Base-by-base conservation (phyloP, 805 yeast species). In the Saturnispora ahearnii region DNA sequence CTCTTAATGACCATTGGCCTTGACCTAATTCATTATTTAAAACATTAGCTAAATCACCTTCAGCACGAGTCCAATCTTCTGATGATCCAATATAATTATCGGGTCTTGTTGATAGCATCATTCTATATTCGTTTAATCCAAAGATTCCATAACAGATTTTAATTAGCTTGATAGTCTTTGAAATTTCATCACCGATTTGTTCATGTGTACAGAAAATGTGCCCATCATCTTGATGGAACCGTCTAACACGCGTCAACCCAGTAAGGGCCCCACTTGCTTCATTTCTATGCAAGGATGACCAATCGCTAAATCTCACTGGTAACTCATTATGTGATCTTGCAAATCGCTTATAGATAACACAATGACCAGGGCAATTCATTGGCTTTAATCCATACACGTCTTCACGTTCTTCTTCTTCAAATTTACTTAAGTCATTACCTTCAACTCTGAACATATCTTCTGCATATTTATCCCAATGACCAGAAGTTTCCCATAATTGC, bases 161-260 rank as follows among this genome's bases (percentile, higher is more conserved):
- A 48, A 93, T 78, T 60, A 93, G 71, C 58, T 79, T 74, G 51
- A 93, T 72, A 11, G 93, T 85, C 49, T 79, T 76, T 9, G 73
- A 60, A 45, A 93, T 89, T 62, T 93, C 99, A 45, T 75, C 77
- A 9, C 61, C 59, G 44, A 93, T 82, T 67, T 93, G 99, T 6
- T 76, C 79, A 33, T 76, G 73, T 2, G 83, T 78, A 62, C 99
- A 93, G 64, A 93, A 93, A 28, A 93, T 90, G 60, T 93, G 99
- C 7, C 97, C 98, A 64, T 93, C 99, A 65, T 93, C 99, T 68
- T 93, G 99, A 66, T 93, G 99, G 68, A 93, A 93, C 55, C 96
- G 73, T 51, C 99, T 77, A 3, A 93, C 96, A 50, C 99, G 73
- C 0, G 98, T 93, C 34, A 93, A 71, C 0, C 99, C 99, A 6